Conservation (phyloP, 75 land plant genomes). For the Selaginella tamariscina region DNA sequence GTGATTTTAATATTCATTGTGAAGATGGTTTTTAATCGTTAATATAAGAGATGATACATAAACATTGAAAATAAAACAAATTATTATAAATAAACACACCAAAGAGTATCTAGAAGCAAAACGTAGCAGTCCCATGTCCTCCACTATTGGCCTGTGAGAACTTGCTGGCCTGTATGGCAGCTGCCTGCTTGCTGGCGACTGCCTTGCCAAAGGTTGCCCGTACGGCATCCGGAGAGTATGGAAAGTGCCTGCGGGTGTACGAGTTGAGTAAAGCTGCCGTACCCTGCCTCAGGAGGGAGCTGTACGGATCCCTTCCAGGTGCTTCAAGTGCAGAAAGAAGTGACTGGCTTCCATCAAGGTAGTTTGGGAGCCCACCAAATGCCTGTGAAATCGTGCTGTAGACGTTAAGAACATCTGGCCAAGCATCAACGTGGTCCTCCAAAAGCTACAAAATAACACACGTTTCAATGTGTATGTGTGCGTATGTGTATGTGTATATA, state of each 20-base stretch:
- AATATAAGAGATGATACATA: too few species aligned
- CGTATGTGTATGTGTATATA: too few species aligned
- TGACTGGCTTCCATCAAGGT: conserved; percentile 1
- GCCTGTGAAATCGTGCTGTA: conserved; percentile 4
- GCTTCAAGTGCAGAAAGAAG: conserved; percentile 14
- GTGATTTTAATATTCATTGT: too few species aligned
- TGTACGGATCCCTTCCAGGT: conserved; percentile 8
- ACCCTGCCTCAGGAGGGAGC: conserved; percentile 18
- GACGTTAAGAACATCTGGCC: conserved; percentile 10
- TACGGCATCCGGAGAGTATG: conserved; percentile 15
- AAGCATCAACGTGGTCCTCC: conserved; percentile 5
- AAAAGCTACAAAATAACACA: conserved; percentile 14
- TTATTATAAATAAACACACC: too few species aligned
- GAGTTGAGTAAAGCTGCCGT: conserved; percentile 22
- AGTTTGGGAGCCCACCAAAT: background rate
- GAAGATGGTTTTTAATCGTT: too few species aligned
- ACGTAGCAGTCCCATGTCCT: background rate
- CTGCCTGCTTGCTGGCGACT: conserved; percentile 4
- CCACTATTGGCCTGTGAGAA: conserved; percentile 15
- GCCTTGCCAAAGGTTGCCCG: conserved; percentile 1
- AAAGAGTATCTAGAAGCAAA: background rate
- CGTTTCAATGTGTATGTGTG: too few species aligned
- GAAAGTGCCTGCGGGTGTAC: conserved; percentile 9
- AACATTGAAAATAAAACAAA: too few species aligned
- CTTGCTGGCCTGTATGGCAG: conserved; percentile 17